Evolutionary conservation across 2,329 filamentous ascomycete genomes (phyloP).

Genomic region (Pseudogymnoascus sp.): DNA sequence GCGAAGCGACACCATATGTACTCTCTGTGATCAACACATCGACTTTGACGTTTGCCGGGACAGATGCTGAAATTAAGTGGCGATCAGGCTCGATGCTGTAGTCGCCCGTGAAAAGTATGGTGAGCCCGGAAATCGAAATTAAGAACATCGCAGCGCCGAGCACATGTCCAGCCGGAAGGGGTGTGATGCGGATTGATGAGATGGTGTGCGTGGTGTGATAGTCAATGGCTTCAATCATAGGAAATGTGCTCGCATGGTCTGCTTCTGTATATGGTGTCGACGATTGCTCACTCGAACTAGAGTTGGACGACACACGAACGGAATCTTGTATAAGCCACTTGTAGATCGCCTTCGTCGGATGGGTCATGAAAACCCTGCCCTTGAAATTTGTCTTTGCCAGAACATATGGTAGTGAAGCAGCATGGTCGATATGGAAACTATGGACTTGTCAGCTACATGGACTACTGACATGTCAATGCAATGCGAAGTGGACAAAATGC

Average conservation of each 20-base stretch:
- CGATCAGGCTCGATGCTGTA: conserved; percentile 94
- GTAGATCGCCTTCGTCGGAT: conserved; percentile 98
- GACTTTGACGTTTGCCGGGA: conserved; percentile 82
- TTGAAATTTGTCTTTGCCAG: conserved; percentile 97
- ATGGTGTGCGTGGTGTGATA: conserved; percentile 98
- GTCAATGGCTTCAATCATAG: conserved; percentile 92
- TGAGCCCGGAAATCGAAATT: conserved; percentile 92
- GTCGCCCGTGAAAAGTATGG: conserved; percentile 95
- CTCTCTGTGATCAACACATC: conserved; percentile 97
- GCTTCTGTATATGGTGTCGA: conserved; percentile 90
- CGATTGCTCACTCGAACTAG: conserved; percentile 52
- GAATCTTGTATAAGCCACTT: conserved; percentile 99
- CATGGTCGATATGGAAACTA: conserved; percentile 97
- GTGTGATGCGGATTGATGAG: conserved; percentile 91
- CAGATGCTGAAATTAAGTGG: conserved; percentile 88
- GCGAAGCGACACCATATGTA: conserved; percentile 91
- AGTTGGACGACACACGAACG: conserved; percentile 70
- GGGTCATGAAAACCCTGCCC: conserved; percentile 96
- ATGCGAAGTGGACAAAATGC: neutral
- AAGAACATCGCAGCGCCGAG: conserved; percentile 97
- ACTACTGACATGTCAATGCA: conserved; percentile 5
- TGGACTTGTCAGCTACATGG: conserved; percentile 21
- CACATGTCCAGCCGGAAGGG: conserved; percentile 96
- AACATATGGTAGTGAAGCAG: conserved; percentile 96
- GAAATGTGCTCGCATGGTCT: conserved; percentile 89